Conservation (phyloP, 768 basidiomycete species). For the Boletus coccyginus region DNA sequence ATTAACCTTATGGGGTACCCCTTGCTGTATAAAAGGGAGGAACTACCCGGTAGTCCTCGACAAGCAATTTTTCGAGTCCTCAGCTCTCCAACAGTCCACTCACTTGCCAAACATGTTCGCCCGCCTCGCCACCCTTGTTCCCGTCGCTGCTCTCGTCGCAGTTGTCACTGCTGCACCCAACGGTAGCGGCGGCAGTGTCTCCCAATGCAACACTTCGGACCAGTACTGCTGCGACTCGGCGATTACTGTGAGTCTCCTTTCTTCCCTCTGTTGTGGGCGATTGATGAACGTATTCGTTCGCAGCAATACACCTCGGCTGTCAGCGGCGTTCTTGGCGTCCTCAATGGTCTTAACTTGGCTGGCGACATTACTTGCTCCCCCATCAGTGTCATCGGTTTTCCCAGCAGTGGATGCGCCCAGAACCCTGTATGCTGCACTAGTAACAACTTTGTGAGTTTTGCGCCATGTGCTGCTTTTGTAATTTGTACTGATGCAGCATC, state of each 20-base stretch:
- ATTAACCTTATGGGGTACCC: not conserved
- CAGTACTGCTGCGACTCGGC: no score
- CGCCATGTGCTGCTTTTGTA: not conserved
- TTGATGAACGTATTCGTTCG: not conserved
- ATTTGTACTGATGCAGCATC: not conserved
- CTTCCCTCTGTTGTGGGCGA: not conserved
- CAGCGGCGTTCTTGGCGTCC: not conserved
- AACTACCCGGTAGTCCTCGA: not conserved
- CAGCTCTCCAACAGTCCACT: not conserved
- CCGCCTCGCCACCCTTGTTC: slow-evolving; percentile 6
- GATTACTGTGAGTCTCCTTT: no score
- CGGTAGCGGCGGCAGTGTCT: not conserved
- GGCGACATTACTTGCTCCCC: not conserved
- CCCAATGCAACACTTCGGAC: no score
- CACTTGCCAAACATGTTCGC: slow-evolving; percentile 1
- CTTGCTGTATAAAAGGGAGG: not conserved
- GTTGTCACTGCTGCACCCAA: slow-evolving; percentile 1
- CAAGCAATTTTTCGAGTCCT: not conserved
- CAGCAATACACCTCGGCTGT: not conserved
- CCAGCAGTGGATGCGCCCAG: not conserved
- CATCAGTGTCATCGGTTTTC: not conserved
- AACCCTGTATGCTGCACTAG: not conserved
- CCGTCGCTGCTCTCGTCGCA: slow-evolving; percentile 9
- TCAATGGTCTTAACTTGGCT: not conserved
- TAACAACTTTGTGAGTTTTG: not conserved